Percentiles rank a stretch among this genome's conserved stretches.
phyloP scores from a whole-genome alignment of 306 rosid species.

The Cicer pinnatifidum region DNA sequence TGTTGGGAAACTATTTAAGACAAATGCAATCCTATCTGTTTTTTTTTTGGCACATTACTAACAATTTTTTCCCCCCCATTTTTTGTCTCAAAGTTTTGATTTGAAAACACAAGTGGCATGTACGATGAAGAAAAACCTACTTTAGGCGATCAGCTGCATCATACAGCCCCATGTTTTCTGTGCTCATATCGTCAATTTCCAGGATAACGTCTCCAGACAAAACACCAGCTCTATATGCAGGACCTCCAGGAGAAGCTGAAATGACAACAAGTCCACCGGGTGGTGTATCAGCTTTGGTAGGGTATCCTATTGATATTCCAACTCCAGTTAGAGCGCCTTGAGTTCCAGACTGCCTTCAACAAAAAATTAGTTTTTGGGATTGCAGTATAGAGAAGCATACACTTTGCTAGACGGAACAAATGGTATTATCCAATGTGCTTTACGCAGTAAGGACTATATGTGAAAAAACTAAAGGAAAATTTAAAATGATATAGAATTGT shows the following conservation, averaged over 20 bases:
- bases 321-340: constrained; percentile 92
- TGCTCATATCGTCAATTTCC: constrained; percentile 76
- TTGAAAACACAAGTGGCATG: constrained; percentile 39
- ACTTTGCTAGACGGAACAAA: constrained; percentile 36
- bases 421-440: not conserved
- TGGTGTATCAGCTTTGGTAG: constrained; percentile 61
- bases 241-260: constrained; percentile 92
- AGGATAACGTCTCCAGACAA: constrained; percentile 82
- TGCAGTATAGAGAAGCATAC: constrained; percentile 28
- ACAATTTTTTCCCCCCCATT: not conserved
- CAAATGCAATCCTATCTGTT: constrained; percentile 18
- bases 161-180: constrained; percentile 86
- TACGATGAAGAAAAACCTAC: constrained; percentile 62
- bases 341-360: constrained; percentile 99
- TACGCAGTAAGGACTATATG: constrained; percentile 8
- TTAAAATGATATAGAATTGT: constrained; percentile 45
- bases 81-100: constrained; percentile 15
- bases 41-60: constrained; percentile 25
- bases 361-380: constrained; percentile 55
- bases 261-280: constrained; percentile 77
- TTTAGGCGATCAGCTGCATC: constrained; percentile 95
- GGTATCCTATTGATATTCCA: constrained; percentile 93
- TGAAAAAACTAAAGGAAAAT: constrained; percentile 41
- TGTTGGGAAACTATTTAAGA: constrained; percentile 32
- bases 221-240: constrained; percentile 89